These are phyloP conservation scores for Marasmius tenuissimus DNA, from an alignment of 1,284 basidiomycete genomes.

Conservation along the genomic window DNA sequence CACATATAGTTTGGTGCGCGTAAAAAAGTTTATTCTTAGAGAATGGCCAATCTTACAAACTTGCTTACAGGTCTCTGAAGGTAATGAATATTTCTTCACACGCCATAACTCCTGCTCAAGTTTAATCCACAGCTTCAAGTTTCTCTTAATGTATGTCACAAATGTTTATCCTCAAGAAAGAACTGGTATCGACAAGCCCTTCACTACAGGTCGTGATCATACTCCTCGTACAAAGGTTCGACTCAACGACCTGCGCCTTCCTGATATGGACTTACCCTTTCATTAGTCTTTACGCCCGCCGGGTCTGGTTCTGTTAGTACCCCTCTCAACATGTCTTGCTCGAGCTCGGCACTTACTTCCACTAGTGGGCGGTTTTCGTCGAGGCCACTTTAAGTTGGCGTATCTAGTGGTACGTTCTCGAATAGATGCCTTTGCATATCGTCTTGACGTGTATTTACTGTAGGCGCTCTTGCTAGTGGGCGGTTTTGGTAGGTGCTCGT, in stretches of 20 bases:
- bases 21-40: neutral
- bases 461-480: constrained; percentile 10
- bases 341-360: neutral
- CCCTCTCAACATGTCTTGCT: neutral
- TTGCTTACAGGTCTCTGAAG: constrained; percentile 34
- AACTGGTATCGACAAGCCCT: neutral
- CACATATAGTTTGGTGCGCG: constrained; percentile 28
- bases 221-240: constrained; percentile 40
- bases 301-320: neutral
- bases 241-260: neutral
- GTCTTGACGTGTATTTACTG: neutral
- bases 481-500: constrained; percentile 28
- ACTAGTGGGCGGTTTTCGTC: neutral
- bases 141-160: constrained; percentile 33
- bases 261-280: neutral
- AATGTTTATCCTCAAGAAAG: neutral
- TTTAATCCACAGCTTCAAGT: constrained; percentile 34
- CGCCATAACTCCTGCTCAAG: neutral
- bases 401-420: neutral
- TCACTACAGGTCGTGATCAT: constrained; percentile 33
- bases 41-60: neutral
- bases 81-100: constrained; percentile 18
- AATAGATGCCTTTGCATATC: neutral
- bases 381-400: neutral
- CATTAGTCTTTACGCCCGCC: neutral